These are phyloP conservation scores for Paramyrothecium roridum DNA, from an alignment of 2,329 filamentous ascomycete genomes.

Conservation along the genomic window DNA sequence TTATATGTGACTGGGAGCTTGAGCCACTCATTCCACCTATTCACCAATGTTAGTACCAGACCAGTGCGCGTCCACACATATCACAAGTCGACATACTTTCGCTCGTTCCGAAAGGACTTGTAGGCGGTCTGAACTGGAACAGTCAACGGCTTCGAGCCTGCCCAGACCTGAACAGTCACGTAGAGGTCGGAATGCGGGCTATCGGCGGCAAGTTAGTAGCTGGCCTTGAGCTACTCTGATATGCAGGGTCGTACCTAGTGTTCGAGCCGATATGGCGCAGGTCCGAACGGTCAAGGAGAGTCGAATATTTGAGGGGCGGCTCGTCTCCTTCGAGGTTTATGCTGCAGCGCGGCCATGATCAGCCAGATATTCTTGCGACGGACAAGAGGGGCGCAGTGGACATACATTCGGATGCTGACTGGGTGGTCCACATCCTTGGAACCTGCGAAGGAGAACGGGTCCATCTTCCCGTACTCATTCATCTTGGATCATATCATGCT, in stretches of 20 bases:
- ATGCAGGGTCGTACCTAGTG: conserved; percentile 50
- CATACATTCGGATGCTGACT: conserved; percentile 63
- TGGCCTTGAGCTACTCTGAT: neutral
- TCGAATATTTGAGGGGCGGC: conserved; percentile 51
- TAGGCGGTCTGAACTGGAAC: conserved; percentile 91
- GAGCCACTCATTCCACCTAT: conserved; percentile 94
- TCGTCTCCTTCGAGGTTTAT: conserved; percentile 46
- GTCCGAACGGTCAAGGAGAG: conserved; percentile 73
- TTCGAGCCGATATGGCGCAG: conserved; percentile 87
- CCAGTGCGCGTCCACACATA: neutral
- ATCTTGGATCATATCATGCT: conserved; percentile 28
- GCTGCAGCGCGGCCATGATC: conserved; percentile 19
- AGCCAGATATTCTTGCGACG: conserved; percentile 11
- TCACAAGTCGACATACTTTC: conserved; percentile 44
- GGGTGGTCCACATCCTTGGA: conserved; percentile 80
- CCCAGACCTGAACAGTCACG: conserved; percentile 90
- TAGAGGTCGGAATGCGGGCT: conserved; percentile 86
- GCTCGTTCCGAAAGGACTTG: conserved; percentile 77
- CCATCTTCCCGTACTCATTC: conserved; percentile 60
- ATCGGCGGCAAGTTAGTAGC: conserved; percentile 15
- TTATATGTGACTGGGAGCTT: conserved; percentile 81
- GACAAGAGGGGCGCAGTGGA: conserved; percentile 2
- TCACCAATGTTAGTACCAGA: neutral
- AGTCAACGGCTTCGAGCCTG: conserved; percentile 90
- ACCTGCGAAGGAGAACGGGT: conserved; percentile 92